Evolutionary conservation across 2,329 filamentous ascomycete genomes (phyloP).

Genomic region (Pseudogymnoascus sp.): DNA sequence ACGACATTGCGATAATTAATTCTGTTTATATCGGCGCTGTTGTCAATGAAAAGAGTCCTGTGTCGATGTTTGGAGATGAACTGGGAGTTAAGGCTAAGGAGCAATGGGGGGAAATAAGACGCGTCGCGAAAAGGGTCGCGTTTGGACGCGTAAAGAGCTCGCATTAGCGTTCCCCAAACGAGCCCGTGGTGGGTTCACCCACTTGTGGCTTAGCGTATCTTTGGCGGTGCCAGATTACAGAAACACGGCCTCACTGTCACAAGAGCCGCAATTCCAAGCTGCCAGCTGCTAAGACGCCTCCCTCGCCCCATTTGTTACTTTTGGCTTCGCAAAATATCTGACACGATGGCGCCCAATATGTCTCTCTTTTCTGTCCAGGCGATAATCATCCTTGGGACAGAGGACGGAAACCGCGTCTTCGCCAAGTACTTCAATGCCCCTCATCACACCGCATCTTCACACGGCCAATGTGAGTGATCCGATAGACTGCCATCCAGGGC

Average conservation of each 20-base stretch:
- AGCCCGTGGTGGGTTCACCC: background rate
- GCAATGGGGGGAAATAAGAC: slow-evolving; percentile 1
- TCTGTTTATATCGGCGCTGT: slow-evolving; percentile 8
- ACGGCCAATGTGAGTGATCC: slow-evolving; percentile 12
- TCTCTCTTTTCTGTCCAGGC: slow-evolving; percentile 70
- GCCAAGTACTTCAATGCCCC: slow-evolving; percentile 83
- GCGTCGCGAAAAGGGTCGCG: slow-evolving; percentile 9
- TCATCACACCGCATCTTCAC: slow-evolving; percentile 39
- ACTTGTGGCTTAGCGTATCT: background rate
- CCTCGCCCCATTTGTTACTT: background rate
- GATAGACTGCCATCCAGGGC: background rate
- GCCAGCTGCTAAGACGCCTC: background rate
- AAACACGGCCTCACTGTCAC: slow-evolving; percentile 5
- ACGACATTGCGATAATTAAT: slow-evolving; percentile 46
- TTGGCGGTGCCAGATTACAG: slow-evolving; percentile 8
- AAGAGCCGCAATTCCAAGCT: slow-evolving; percentile 6
- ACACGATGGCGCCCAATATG: slow-evolving; percentile 61
- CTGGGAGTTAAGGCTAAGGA: background rate
- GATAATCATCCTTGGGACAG: slow-evolving; percentile 69
- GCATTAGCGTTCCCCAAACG: slow-evolving; percentile 6
- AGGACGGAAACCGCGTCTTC: slow-evolving; percentile 86
- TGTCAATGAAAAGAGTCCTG: background rate
- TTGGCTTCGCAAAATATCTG: background rate
- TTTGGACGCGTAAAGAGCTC: slow-evolving; percentile 6
- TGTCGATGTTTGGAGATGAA: slow-evolving; percentile 1